Evolutionary conservation across 2,329 filamentous ascomycete genomes (phyloP), one percentile per base, ranked within the genome.

Genomic region (Albophoma yamanashiensis): DNA sequence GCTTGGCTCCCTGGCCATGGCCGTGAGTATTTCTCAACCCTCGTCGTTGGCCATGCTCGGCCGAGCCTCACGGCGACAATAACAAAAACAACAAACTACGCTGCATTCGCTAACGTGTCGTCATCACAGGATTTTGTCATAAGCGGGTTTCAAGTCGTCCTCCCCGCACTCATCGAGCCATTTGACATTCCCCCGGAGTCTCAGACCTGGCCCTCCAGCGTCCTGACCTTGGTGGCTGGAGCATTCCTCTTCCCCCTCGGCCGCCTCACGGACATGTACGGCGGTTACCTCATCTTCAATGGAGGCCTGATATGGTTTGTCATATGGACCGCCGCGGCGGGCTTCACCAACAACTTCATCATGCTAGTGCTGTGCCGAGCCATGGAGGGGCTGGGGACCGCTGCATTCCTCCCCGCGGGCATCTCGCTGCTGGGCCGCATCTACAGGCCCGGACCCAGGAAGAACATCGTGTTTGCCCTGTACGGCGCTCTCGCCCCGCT

Each of bases 311-410:
- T 74, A 31, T 87, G 88, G 89, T 79, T 89, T 55, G 70, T 80
- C 4, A 59, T 85, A 27, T 91, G 87, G 81, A 85, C 82, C 2
- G 70, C 91, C 58, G 76, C 89, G 52, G 81, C 80, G 1, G 88
- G 88, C 1, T 88, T 90, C 68, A 84, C 82, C 56, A 75, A 76
- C 55, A 86, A 79, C 68, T 82, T 84, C 62, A 69, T 82, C 34
- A 88, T 89, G 82, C 76, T 91, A 62, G 83, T 89, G 63, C 75
- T 87, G 38, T 87, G 84, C 67, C 84, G 88, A 60, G 87, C 87
- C 4, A 74, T 90, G 58, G 84, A 89, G 70, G 87, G 88, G 0
- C 72, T 91, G 22, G 88, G 87, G 0, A 80, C 87, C 1, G 85
- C 86, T 3, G 86, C 86, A 0, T 88, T 87, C 63, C 71, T 91